phyloP scores from a whole-genome alignment of 1,139 yeast species.

The Saccharomycopsis crataegensis region DNA sequence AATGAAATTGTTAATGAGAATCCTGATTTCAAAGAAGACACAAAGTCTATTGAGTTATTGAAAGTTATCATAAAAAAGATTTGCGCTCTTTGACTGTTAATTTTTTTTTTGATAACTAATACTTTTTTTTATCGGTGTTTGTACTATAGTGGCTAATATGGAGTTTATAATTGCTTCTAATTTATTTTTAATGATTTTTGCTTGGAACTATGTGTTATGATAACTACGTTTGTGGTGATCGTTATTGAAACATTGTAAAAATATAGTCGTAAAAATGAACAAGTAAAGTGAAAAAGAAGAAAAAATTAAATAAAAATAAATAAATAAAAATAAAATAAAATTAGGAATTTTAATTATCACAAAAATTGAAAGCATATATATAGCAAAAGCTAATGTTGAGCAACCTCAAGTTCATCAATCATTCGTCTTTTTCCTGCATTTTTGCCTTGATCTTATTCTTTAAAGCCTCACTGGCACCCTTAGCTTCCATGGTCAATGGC shows the following conservation, averaged over 20 bases:
- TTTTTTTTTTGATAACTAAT: background rate
- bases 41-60: background rate
- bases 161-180: too few species aligned
- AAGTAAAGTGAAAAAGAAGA: background rate
- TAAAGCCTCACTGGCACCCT: constrained; percentile 2
- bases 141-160: too few species aligned
- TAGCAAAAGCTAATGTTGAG: background rate
- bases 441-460: constrained; percentile 11
- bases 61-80: background rate
- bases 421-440: constrained; percentile 12
- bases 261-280: background rate
- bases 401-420: background rate
- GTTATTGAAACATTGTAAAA: too few species aligned
- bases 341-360: background rate
- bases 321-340: background rate
- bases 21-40: background rate
- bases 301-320: background rate
- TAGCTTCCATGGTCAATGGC: constrained; percentile 4
- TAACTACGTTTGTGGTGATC: too few species aligned
- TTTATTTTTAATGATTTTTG: too few species aligned
- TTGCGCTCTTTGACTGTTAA: background rate
- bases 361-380: background rate
- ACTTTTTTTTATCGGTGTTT: background rate
- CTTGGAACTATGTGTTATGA: too few species aligned
- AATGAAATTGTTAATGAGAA: background rate